Evolutionary conservation across 139 green algal genomes (phyloP), one percentile per base, ranked within the genome.

Genomic region (Asterochloris sp.): DNA sequence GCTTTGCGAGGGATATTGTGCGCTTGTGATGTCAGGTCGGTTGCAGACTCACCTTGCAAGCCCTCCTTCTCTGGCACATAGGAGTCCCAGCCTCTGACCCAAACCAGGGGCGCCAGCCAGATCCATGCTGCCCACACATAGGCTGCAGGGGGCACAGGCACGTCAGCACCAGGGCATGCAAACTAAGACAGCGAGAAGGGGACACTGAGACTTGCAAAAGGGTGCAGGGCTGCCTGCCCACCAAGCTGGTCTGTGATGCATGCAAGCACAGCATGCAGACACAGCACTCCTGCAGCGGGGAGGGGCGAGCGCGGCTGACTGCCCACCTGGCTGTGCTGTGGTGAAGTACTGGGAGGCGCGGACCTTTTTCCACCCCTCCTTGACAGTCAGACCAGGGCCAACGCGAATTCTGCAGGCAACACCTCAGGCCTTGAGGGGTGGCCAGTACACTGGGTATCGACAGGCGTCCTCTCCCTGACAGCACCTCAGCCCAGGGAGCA

Each of bases 81-180:
- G 10, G 26, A 73, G 28, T 85, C 81, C 81, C 81, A 85, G 26
- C 81, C 81, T 27, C 74, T 71, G 60, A 80, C 73, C 81, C 73
- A 85, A 0, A 85, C 38, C 14, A 79, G 28, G 47, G 61, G 81
- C 54, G 81, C 81, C 62, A 85, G 74, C 61, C 26, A 74, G 73
- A 85, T 80, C 54, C 47, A 74, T 12, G 81, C 81, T 23, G 63
- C 73, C 81, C 81, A 85, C 28, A 85, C 81, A 28, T 85, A 85
- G 14, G 67, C 80, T 82, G 63, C 78, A 82, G 26, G 12, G 47
- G 24, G 13, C 28, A 64, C 2, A 23, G 0, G 74, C n/a, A 26
- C 28, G 13, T 62, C 28, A 67, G 74, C 8, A 79, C 61, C 11
- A 60, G 24, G 71, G 19, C 1, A 77, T 11, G 26, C 14, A 11